Base-by-base conservation (phyloP, 2,329 filamentous ascomycete species). In the Gaeumannomyces sp. region DNA sequence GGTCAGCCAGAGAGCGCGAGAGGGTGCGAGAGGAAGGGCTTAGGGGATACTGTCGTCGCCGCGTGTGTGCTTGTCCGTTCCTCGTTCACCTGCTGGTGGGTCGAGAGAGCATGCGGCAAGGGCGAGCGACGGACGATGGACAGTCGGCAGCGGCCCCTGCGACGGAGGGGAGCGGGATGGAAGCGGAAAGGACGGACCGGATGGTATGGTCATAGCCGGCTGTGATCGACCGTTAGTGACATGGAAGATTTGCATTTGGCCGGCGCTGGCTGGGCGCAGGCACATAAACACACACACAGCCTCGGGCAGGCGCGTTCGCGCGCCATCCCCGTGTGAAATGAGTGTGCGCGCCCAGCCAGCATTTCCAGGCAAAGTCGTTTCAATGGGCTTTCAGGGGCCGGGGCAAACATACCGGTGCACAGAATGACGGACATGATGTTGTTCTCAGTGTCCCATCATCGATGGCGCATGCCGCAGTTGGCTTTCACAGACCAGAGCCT, bases 151-250 rank as follows among this genome's bases (percentile, higher is more conserved):
- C 16, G 61, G 13, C 22, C 4, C 22, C 1, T 6, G n/a, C 60
- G 19, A 19, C 4, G 6, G 38, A 57, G 19, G 7, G 7, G 13
- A 56, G 27, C 14, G 61, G 19, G n/a, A 16, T 53, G n/a, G 61
- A 61, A 57, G 19, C 7, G 25, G 60, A 28, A 14, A 13, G 50
- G n/a, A 65, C 71, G 68, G 76, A 85, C 83, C 84, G 80, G 70
- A 87, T 87, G 53, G 84, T 87, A 74, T 87, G 84, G 76, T 87
- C 84, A 73, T 87, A 87, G 69, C 84, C 84, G 70, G 85, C 84
- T 86, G 68, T 65, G 45, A 56, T 14, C 13, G 16, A 16, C 29
- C 66, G 53, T 29, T 38, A 33, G 50, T 31, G 38, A 45, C 35
- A 27, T 33, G 6, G 31, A 28, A 65, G 27, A 45, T 60, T 31